Evolutionary conservation across 139 green algal species (phyloP).

Genomic region (Auxenochlorella pyrenoidosa): DNA sequence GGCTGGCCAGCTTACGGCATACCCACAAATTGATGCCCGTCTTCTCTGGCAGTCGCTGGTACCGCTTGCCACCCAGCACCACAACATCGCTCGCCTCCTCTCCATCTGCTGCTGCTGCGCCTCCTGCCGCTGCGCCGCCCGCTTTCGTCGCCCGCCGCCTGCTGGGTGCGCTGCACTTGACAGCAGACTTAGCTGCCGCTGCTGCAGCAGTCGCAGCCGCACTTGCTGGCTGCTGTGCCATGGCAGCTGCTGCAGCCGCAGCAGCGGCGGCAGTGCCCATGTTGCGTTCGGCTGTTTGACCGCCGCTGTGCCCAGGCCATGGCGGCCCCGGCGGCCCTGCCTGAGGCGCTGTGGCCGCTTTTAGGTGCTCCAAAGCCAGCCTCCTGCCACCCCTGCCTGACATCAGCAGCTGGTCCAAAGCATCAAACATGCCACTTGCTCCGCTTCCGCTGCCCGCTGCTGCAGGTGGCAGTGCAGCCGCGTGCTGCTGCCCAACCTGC

Average conservation of each 20-base stretch:
- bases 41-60: neutral
- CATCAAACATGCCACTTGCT: slow-evolving; percentile 41
- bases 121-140: neutral
- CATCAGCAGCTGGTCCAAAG: slow-evolving; percentile 41
- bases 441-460: neutral
- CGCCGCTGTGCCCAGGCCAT: neutral
- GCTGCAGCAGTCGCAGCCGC: neutral
- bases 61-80: slow-evolving; percentile 24
- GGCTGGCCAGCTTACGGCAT: slow-evolving; percentile 16
- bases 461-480: neutral
- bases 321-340: neutral
- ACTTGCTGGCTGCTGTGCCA: neutral
- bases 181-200: neutral
- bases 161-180: neutral
- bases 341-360: neutral
- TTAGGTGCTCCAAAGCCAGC: slow-evolving; percentile 4
- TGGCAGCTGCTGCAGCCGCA: neutral
- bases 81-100: neutral
- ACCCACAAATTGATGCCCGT: slow-evolving; percentile 28
- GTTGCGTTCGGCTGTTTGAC: neutral
- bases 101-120: neutral
- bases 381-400: neutral
- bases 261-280: neutral
- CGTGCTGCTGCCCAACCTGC: slow-evolving; percentile 12
- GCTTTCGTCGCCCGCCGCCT: neutral